phyloP scores from a whole-genome alignment of 2,329 filamentous ascomycete species.

The Hypoxylon sp. region DNA sequence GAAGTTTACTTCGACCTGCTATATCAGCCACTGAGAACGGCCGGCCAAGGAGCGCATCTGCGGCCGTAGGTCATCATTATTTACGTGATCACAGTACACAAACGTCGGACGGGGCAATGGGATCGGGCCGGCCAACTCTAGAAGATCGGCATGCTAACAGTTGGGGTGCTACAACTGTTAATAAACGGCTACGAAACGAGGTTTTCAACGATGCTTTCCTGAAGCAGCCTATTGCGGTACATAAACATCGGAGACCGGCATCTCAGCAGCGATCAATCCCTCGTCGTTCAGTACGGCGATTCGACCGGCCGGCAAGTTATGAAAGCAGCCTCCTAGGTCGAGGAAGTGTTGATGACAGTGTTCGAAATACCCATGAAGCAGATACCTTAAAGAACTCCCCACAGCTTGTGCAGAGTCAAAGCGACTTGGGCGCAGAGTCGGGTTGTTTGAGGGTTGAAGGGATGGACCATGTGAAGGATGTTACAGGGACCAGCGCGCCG shows the following conservation, averaged over 20 bases:
- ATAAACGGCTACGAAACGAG: slow-evolving; percentile 88
- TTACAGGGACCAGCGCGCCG: slow-evolving; percentile 75
- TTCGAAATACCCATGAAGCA: slow-evolving; percentile 21
- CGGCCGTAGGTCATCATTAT: slow-evolving; percentile 49
- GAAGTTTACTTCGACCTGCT: slow-evolving; percentile 80
- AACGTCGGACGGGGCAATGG: slow-evolving; percentile 30
- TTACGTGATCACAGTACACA: slow-evolving; percentile 41
- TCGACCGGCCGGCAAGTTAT: slow-evolving; percentile 62
- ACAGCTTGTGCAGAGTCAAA: slow-evolving; percentile 53
- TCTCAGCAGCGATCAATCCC: slow-evolving; percentile 75
- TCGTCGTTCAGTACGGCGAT: slow-evolving; percentile 62
- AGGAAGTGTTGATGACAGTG: slow-evolving; percentile 25
- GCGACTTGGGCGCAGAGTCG: slow-evolving; percentile 54
- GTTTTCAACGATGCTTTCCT: slow-evolving; percentile 94
- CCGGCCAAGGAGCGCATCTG: slow-evolving; percentile 58
- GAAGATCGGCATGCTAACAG: slow-evolving; percentile 73
- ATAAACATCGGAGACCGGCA: slow-evolving; percentile 78
- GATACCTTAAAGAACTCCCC: slow-evolving; percentile 49
- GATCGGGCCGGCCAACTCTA: slow-evolving; percentile 59
- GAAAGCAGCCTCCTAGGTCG: slow-evolving; percentile 51
- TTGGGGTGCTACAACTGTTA: slow-evolving; percentile 94
- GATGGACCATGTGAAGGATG: slow-evolving; percentile 63
- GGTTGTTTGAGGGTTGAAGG: slow-evolving; percentile 55
- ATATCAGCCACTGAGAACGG: slow-evolving; percentile 54
- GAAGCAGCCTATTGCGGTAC: slow-evolving; percentile 84